phyloP scores from a whole-genome alignment of 345 rosid species.

The Carallia pectinifolia region DNA sequence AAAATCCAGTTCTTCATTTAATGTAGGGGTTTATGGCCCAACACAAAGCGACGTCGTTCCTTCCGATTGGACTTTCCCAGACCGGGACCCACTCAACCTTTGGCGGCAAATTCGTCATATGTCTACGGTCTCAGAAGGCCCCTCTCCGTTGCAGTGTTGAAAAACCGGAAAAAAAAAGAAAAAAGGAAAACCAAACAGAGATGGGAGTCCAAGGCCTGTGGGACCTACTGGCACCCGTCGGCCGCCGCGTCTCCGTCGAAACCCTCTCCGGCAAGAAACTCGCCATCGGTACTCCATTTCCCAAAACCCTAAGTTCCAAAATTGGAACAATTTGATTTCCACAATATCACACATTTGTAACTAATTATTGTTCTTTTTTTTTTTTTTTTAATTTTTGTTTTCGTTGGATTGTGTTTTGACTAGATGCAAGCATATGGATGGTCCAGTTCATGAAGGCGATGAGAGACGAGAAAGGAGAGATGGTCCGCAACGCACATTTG shows the following conservation, averaged over 20 bases:
- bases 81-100: neutral
- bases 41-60: too few relatives aligned
- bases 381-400: neutral
- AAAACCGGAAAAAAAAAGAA: neutral
- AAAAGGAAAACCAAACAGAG: neutral
- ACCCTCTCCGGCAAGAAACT: slow-evolving; percentile 82
- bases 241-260: slow-evolving; percentile 95
- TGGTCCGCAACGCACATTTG: slow-evolving; percentile 88
- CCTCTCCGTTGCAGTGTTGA: neutral
- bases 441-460: slow-evolving; percentile 97
- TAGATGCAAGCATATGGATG: slow-evolving; percentile 98
- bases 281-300: slow-evolving; percentile 58
- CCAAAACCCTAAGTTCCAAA: too few relatives aligned
- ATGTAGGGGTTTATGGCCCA: too few relatives aligned
- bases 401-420: neutral
- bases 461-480: slow-evolving; percentile 94
- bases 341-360: too few relatives aligned
- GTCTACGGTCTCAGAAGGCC: too few relatives aligned
- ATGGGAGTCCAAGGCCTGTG: slow-evolving; percentile 82
- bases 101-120: slow-evolving; percentile 13
- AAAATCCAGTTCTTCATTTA: too few relatives aligned
- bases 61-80: too few relatives aligned
- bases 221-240: slow-evolving; percentile 88
- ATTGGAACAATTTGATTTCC: too few relatives aligned
- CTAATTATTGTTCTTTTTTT: neutral